Base-by-base conservation (phyloP, 805 yeast species). In the Ogataea thermomethanolica region DNA sequence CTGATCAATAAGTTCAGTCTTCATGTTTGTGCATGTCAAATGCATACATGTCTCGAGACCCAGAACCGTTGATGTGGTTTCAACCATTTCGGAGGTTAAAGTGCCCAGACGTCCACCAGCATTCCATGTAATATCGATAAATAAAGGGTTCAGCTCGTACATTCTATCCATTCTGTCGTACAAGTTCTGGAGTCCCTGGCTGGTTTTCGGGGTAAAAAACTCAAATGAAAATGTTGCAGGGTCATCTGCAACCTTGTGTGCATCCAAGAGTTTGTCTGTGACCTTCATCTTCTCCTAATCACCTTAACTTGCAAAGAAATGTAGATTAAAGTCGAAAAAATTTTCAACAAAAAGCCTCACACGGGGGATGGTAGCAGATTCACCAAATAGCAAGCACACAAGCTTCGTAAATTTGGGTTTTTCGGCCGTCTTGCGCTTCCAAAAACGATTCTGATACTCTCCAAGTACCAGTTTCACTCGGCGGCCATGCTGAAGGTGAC, bases 1-100 rank as follows among this genome's bases (percentile, higher is more conserved):
- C 44, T 79, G 74, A 57, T 90, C 96, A 48, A 93, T 84, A 48
- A 82, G 69, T 29, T 75, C 77, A 22, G 79, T 70, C 22, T 89
- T 78, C 99, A 93, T 93, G 55, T 90, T 91, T 12, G 97, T 89
- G 58, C 99, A 93, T 2, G 99, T 93, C 65, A 93, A 71, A 63
- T 93, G 99, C 96, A 93, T 90, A 61, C 98, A 93, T 0, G 98
- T 91, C 56, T 91, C 98, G 45, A 91, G 69, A 7, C 97, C 97
- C 40, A 90, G 70, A 3, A 88, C 90, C 2, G 90, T 80, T 53
- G 90, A 95, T 1, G 97, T 78, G 3, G 95, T 88, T 51, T 88
- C 77, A 5, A 93, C 95, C 76, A 93, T 82, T 51, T 93, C 98
- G 25, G 89, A 84, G 17, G 99, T 89, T 48, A 89, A 67, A 30